These are phyloP conservation scores for Apiotrichum porosum DNA, from an alignment of 1,284 basidiomycete genomes.

Conservation along the genomic window DNA sequence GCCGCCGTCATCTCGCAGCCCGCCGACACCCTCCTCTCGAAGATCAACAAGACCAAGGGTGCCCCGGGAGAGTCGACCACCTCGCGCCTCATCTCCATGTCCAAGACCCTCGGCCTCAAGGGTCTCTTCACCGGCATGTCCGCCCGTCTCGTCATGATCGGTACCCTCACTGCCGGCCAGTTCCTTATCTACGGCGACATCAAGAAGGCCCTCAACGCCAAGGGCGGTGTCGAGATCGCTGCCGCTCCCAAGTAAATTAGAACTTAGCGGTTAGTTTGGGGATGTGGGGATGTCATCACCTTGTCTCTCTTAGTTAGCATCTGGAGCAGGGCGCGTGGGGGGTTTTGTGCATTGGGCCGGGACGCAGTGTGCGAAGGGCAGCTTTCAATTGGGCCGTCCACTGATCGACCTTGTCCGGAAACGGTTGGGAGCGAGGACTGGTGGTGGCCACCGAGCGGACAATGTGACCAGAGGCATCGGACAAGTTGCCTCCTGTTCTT, in stretches of 20 bases:
- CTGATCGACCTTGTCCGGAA: too few species aligned
- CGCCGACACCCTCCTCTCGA: slow-evolving; percentile 54
- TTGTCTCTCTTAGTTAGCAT: too few species aligned
- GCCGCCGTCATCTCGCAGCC: slow-evolving; percentile 59
- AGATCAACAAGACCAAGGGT: slow-evolving; percentile 60
- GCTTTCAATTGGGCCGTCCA: too few species aligned
- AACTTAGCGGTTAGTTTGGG: neutral
- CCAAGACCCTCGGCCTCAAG: slow-evolving; percentile 51
- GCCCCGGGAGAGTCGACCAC: slow-evolving; percentile 53
- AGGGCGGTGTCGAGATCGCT: slow-evolving; percentile 50
- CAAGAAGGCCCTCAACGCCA: slow-evolving; percentile 53
- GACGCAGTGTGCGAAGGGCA: too few species aligned
- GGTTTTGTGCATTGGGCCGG: too few species aligned
- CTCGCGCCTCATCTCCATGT: slow-evolving; percentile 52
- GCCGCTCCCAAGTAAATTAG: slow-evolving; percentile 40
- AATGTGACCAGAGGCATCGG: too few species aligned
- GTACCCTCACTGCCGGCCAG: slow-evolving; percentile 56
- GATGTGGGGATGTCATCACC: too few species aligned
- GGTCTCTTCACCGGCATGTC: slow-evolving; percentile 55
- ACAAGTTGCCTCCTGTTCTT: too few species aligned
- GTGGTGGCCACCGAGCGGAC: too few species aligned
- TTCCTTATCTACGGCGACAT: slow-evolving; percentile 51
- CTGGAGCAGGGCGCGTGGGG: too few species aligned
- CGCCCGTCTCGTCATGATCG: slow-evolving; percentile 52
- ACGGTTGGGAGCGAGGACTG: too few species aligned